Evolutionary conservation across 2,329 filamentous ascomycete genomes (phyloP), one percentile per base, ranked within the genome.

Genomic region (Trichoderma breve): DNA sequence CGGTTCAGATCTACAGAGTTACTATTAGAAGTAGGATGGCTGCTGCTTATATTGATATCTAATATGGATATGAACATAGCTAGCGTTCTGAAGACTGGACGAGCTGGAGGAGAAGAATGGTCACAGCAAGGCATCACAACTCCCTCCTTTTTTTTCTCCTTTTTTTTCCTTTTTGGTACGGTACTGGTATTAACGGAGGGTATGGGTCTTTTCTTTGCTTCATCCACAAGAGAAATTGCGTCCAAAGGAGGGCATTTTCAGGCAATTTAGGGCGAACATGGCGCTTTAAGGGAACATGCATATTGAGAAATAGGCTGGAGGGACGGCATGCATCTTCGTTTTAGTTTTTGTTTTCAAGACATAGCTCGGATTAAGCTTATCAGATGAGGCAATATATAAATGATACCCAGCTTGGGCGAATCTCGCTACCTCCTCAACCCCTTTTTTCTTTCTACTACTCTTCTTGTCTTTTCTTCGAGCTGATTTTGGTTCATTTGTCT

Each of bases 1-100:
- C 18, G 77, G 77, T 0, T 73, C 79, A 36, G 83, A 84, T 67
- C 67, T 85, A 64, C 82, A 84, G 74, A 83, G 79, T 62, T 82
- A 82, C 73, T 85, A 84, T 73, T 85, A 75, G 74, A 72, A 36
- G 34, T 71, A 71, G 69, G 63, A 68, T 64, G 43, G 30, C 21
- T 18, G 57, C 28, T 53, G 28, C 34, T 69, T 26, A 30, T 71
- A 26, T 66, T 21, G 61, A 51, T 47, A 66, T 34, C n/a, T 21
- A 51, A 9, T 12, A 65, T 60, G 61, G 28, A 30, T 51, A 53
- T 51, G 55, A 36, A n/a, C 34, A 71, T 57, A 6, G 4, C 24
- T 26, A 39, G 47, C 47, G 26, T 57, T 68, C 32, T 57, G 39
- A n/a, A 43, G 51, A 18, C 58, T 32, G 58, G 68, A 62, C 60